These are phyloP conservation scores for Coemansia sp. DNA, from an alignment of 192 early-diverging fungal species.

Conservation along the genomic window DNA sequence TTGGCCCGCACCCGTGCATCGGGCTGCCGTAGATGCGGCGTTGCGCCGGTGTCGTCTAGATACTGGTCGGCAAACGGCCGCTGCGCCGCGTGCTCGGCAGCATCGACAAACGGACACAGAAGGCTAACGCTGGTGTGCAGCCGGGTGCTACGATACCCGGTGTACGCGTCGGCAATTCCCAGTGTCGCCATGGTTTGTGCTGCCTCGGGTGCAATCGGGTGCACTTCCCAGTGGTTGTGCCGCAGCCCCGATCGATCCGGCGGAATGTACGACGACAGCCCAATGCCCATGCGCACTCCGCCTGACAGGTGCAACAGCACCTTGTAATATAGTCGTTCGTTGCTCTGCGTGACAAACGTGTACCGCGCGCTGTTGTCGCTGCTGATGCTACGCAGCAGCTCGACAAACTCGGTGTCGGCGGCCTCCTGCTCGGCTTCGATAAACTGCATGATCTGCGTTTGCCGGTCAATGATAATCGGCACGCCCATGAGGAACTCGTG, in stretches of 20 bases:
- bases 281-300: conserved; percentile 50
- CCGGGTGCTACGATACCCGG: conserved; percentile 40
- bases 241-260: conserved; percentile 29
- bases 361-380: conserved; percentile 30
- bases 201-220: conserved; percentile 46
- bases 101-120: conserved; percentile 39
- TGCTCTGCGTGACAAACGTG: conserved; percentile 40
- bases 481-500: conserved; percentile 51
- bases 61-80: conserved; percentile 22
- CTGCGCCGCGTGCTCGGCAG: background rate
- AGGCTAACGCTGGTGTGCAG: conserved; percentile 45
- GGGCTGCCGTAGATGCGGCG: conserved; percentile 20
- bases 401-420: background rate
- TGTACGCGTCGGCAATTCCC: conserved; percentile 41
- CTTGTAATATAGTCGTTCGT: conserved; percentile 39
- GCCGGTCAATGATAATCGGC: conserved; percentile 43
- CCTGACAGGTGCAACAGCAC: conserved; percentile 44
- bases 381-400: conserved; percentile 30
- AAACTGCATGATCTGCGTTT: conserved; percentile 26
- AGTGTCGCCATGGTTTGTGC: conserved; percentile 4
- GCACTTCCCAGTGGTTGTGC: conserved; percentile 51
- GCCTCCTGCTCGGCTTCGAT: conserved; percentile 10
- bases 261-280: conserved; percentile 43
- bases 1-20: conserved; percentile 15
- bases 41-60: background rate